Evolutionary conservation across 2,329 filamentous ascomycete genomes (phyloP), one percentile per base, ranked within the genome.

Genomic region (Cucurbitaria berberidis): DNA sequence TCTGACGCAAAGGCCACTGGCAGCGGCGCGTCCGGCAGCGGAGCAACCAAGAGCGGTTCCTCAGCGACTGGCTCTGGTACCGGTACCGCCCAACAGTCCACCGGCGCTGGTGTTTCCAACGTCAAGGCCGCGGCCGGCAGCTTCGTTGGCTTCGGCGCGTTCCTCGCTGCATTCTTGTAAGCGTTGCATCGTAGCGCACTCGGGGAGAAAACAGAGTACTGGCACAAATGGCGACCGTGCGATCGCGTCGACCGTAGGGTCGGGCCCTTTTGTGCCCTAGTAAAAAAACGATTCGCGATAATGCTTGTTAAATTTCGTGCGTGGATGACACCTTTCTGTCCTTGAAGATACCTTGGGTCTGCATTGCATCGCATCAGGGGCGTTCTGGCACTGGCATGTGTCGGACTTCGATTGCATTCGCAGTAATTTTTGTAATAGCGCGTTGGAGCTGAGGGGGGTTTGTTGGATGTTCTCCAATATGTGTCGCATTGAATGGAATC

Each of bases 81-180:
- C 21, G 60, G 55, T 34, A 42, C 62, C 26, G 40, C 52, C 22
- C 15, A 52, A 11, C 45, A 26, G 45, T 57, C 60, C 9, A 50
- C 59, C 16, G 68, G 66, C 44, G 68, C 68, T 47, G 69, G 68
- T 35, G 62, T n/a, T 39, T 9, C 68, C 50, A 69, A 67, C 52
- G 64, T 73, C 55, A 59, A 64, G 56, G 66, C 55, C 43, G 62
- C 67, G 18, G 69, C 69, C 29, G 71, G 69, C 43, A 57, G 64
- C 45, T 42, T 75, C 38, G 54, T 73, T 35, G 72, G 72, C 51
- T 65, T 71, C 42, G 72, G 70, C 67, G 70, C 70, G 16, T 62
- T 75, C 58, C 53, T 74, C 29, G 72, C 70, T 53, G 69, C 67
- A 35, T 72, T 75, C 66, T 70, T 75, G 67, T 75, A 73, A 67